Evolutionary conservation across 441 rosid species (phyloP), one percentile per base, ranked within the genome.

Genomic region (Erodium chrysanthum): DNA sequence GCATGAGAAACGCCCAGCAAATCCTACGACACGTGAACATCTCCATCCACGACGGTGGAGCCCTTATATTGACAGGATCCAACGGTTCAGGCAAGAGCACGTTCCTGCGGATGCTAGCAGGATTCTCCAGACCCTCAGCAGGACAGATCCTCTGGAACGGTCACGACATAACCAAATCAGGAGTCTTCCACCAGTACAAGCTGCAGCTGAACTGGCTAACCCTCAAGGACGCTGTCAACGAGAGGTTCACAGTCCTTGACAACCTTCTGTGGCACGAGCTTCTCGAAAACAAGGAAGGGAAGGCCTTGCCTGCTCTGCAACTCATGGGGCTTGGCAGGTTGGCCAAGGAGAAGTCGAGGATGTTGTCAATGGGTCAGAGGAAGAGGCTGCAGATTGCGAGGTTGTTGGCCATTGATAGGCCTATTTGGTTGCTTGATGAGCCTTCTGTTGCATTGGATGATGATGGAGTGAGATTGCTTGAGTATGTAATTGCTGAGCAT

Each of bases 61-160:
- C 97, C 4, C 86, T 91, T 22, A 76, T 91, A 68, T 82, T 91
- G 74, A 85, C 81, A 0, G 96, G 97, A 62, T 79, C 82, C 61
- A 91, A 89, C 15, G 94, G 94, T 42, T 89, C 94, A 0, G 92
- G 91, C 40, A 91, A 91, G 78, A 80, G 84, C 40, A 89, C 92
- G 0, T 89, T 91, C 83, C 76, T 91, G 48, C 82, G 92, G 14
- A 91, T 89, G 96, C 44, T 92, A 44, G 96, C 91, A 1, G 96
- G 95, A 58, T 92, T 92, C 81, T 79, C 88, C 66, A 78, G 75
- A 68, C 96, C 98, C 4, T 88, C 92, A 2, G 97, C 92, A 0
- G 92, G 98, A 31, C 85, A 90, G 76, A 84, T 92, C 68, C 96
- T 88, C 18, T 90, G 98, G 97, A 88, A 92, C 1, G 96, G 92